These are phyloP conservation scores for Lepidium sativum DNA, from an alignment of 345 rosid species.

Conservation along the genomic window DNA sequence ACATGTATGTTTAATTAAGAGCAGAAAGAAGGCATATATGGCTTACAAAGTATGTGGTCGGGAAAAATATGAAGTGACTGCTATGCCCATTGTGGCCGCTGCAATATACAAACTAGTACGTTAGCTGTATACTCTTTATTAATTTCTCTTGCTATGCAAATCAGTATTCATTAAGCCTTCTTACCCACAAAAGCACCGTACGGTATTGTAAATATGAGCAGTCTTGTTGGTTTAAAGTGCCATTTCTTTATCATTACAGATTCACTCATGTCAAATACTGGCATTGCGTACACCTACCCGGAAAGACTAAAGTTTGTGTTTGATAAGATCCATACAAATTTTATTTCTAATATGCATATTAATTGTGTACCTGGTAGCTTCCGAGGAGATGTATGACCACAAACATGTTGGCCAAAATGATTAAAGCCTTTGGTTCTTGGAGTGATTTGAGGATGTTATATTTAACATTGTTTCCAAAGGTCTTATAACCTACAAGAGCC, in stretches of 20 bases:
- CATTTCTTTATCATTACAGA: slow-evolving; percentile 45
- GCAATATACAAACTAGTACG: neutral
- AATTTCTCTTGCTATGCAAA: neutral
- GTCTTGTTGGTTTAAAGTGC: slow-evolving; percentile 30
- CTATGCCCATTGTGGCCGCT: slow-evolving; percentile 62
- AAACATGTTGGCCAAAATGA: slow-evolving; percentile 59
- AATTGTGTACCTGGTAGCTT: slow-evolving; percentile 56
- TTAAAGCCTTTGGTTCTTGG: slow-evolving; percentile 42
- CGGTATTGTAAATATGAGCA: slow-evolving; percentile 37
- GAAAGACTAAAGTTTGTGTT: neutral
- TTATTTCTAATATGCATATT: neutral
- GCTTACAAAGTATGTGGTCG: slow-evolving; percentile 65
- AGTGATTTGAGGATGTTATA: slow-evolving; percentile 55
- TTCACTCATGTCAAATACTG: slow-evolving; percentile 66
- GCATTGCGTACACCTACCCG: slow-evolving; percentile 51
- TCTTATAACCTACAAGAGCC: slow-evolving; percentile 45
- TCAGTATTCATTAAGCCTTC: slow-evolving; percentile 11
- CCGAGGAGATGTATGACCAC: slow-evolving; percentile 77
- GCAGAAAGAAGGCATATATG: too few species aligned
- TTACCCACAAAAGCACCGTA: slow-evolving; percentile 47
- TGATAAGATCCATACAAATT: neutral
- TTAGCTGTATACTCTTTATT: too few species aligned
- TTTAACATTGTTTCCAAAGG: slow-evolving; percentile 42
- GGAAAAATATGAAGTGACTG: slow-evolving; percentile 47
- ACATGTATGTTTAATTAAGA: too few species aligned